These are phyloP conservation scores for Yamadazyma insecticola DNA, from an alignment of 805 yeast species.

Conservation along the genomic window DNA sequence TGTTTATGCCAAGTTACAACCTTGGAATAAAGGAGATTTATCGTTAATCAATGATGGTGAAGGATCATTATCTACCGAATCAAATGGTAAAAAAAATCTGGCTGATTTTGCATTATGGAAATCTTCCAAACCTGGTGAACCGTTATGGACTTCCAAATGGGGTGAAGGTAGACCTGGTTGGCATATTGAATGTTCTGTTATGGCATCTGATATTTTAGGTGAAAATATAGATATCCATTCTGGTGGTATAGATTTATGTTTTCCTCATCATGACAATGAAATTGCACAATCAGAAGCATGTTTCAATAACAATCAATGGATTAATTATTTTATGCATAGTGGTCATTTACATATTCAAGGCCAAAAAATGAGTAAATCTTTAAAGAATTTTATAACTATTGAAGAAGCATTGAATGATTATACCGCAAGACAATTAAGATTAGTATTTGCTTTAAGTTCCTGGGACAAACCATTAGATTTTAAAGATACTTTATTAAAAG, in stretches of 20 bases:
- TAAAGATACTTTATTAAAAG: conserved; percentile 72
- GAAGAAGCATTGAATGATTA: conserved; percentile 77
- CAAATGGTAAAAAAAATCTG: conserved; percentile 61
- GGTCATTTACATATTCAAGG: conserved; percentile 99
- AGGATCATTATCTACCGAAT: conserved; percentile 63
- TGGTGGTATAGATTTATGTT: conserved; percentile 95
- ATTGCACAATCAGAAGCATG: conserved; percentile 95
- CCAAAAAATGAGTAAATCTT: conserved; percentile 93
- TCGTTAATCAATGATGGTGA: conserved; percentile 91
- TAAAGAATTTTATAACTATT: conserved; percentile 93
- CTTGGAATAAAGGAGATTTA: conserved; percentile 92
- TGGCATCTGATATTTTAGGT: conserved; percentile 91
- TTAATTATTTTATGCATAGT: conserved; percentile 91
- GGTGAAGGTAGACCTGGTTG: conserved; percentile 98
- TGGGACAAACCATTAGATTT: conserved; percentile 95
- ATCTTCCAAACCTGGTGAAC: conserved; percentile 95
- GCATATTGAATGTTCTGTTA: conserved; percentile 99
- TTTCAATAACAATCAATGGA: conserved; percentile 89
- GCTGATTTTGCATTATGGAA: conserved; percentile 98
- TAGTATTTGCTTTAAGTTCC: conserved; percentile 84
- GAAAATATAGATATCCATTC: conserved; percentile 86
- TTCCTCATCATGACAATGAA: conserved; percentile 99
- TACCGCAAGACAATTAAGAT: conserved; percentile 77
- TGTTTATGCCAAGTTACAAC: conserved; percentile 92
- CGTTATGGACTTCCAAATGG: conserved; percentile 94